Base-by-base conservation (phyloP, 352 stramenopile species). In the Hyaloperonospora brassicae region DNA sequence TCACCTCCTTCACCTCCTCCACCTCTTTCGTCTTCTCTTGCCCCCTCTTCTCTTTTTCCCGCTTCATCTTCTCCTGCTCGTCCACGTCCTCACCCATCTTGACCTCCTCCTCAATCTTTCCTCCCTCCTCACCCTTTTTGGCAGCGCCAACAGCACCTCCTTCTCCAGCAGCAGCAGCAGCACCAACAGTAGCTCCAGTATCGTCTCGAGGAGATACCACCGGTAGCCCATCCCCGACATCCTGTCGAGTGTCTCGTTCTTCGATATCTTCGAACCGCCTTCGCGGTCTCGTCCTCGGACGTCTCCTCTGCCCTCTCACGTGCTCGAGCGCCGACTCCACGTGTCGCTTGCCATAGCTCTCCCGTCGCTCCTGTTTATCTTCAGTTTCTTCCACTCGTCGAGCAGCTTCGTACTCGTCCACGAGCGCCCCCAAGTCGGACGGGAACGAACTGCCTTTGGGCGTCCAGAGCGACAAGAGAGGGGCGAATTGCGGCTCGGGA, bases 381-480 rank as follows among this genome's bases (percentile, higher is more conserved):
- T 5, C 42, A 35, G 13, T 38, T 31, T 68, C 55, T 30, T 73
- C 63, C 12, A 41, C 58, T 43, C 68, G 46, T 24, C 53, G 46
- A 14, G 69, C 50, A 6, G 74, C 65, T 22, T 84, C 64, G 17
- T 74, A 58, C 47, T 72, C 64, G 34, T 67, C 57, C 25, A 85
- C 58, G 21, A 84, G 55, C 47, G 68, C 59, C 46, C 57, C 61
- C 34, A 89, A 41, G 21, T 84, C 76, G 0, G 49, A 48, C 5
- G 23, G 11, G 21, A 48, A 41, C 0, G 56, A 46, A 14, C 61
- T 57, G 1, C 50, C 1, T 25, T 14, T 14, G 22, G 77, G 62
- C 11, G 73, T 70, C 76, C 73, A 86, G 5, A 73, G 50, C 23
- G 59, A 59, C 47, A 89, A 57, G 5, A 89, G 51, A 30, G 60